Evolutionary conservation across 495 filamentous ascomycete species (phyloP).

Genomic region (Chaetomium fimeti): DNA sequence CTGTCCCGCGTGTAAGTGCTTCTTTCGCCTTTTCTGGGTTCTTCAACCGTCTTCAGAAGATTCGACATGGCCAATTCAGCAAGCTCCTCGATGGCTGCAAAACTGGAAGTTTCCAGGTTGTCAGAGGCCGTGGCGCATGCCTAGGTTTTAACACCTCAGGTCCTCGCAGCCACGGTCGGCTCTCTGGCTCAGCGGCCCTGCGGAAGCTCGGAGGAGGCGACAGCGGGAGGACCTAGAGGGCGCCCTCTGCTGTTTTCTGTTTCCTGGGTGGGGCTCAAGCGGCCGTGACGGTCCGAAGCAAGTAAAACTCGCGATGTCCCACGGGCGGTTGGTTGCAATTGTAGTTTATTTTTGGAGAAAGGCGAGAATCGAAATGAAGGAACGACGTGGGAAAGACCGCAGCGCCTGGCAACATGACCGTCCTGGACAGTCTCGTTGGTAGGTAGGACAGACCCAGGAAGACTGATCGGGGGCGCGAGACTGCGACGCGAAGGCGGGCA

Average conservation of each 20-base stretch:
- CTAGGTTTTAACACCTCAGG: neutral
- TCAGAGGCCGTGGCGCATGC: neutral
- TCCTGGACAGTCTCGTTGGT: neutral
- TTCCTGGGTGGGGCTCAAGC: constrained; percentile 11
- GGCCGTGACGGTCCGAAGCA: constrained; percentile 18
- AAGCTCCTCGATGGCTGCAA: constrained; percentile 2
- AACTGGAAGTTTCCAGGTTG: neutral
- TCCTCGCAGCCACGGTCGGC: neutral
- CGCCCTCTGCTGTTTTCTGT: neutral
- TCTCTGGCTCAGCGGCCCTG: constrained; percentile 7
- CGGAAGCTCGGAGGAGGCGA: neutral
- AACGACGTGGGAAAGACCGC: constrained; percentile 1
- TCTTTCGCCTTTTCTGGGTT: neutral
- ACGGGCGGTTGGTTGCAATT: constrained; percentile 16
- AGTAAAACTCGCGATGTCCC: constrained; percentile 3
- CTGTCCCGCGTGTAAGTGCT: constrained; percentile 5
- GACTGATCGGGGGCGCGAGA: too few species aligned
- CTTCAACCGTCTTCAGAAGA: neutral
- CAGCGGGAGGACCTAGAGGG: neutral
- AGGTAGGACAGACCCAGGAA: constrained; percentile 11
- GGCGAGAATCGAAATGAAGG: neutral
- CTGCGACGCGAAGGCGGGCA: neutral
- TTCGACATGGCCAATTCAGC: constrained; percentile 1
- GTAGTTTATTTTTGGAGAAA: constrained; percentile 4
- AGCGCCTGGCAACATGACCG: neutral